Evolutionary conservation across 768 basidiomycete species (phyloP), one percentile per base, ranked within the genome.

Genomic region (Symmetrospora coprosmae): DNA sequence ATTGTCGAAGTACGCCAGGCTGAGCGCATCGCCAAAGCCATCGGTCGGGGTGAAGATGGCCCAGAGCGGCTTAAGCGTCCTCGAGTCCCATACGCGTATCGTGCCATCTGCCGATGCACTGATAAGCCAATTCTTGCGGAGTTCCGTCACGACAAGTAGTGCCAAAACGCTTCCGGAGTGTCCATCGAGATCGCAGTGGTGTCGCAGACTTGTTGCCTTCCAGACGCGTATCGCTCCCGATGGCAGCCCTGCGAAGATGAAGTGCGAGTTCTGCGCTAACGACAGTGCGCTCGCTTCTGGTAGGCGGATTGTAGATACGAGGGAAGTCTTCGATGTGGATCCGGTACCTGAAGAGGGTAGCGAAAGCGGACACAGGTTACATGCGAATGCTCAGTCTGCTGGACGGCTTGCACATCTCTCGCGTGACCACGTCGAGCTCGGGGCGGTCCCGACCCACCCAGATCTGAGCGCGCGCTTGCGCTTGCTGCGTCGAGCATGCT

Each of bases 11-110:
- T 48, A 75, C 0, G 73, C 73, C 6, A 75, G 69, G 14, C 70
- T 72, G 61, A 74, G 72, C 59, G 74, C 71, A 58, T 75, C 74
- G 49, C 75, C 75, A 19, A 72, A 67, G 27, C 72, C 73, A 48
- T 74, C 71, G 53, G 73, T 72, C 25, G 72, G 72, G 0, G 75
- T 72, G 27, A 69, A 70, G 31, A 75, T 73, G 39, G 71, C 68
- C 46, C 73, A 72, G 16, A 74, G 63, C 1, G 69, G 69, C 41
- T 71, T 64, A 14, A 75, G 66, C 0, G 69, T 71, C 0, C 59
- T 64, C 0, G 72, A 71, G 43, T 70, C 68, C 74, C 74, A 75
- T 7, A 74, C 7, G 0, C 45, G 6, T 11, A 55, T 14, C 23
- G 39, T 45, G 13, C 23, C 13, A n/a, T 68, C 49, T 72, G 72